Percentiles rank a stretch among this genome's conserved stretches.
Evolutionary conservation across 2,329 filamentous ascomycete genomes (phyloP).

Genomic region (Thelonectria discophora): DNA sequence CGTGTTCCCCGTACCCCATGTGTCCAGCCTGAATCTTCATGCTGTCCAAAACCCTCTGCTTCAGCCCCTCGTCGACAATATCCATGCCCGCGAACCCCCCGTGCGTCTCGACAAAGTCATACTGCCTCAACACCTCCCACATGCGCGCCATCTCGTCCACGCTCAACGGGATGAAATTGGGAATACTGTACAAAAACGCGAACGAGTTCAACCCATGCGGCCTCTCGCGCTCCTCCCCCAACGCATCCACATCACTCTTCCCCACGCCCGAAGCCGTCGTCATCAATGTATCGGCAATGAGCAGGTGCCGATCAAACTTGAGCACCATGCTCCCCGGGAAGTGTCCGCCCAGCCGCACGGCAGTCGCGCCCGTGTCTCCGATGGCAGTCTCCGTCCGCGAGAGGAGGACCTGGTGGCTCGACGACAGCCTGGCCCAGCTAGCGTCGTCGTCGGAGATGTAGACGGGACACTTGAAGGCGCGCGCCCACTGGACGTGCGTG

Average conservation of each 20-base stretch:
- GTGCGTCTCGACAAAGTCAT: slow-evolving; percentile 72
- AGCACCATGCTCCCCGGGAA: slow-evolving; percentile 79
- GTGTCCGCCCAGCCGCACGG: slow-evolving; percentile 79
- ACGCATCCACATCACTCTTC: slow-evolving; percentile 54
- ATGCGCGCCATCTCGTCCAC: slow-evolving; percentile 71
- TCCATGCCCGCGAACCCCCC: slow-evolving; percentile 73
- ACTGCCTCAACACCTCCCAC: slow-evolving; percentile 71
- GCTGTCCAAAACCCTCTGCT: slow-evolving; percentile 74
- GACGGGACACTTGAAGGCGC: slow-evolving; percentile 73
- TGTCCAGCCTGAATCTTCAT: slow-evolving; percentile 75
- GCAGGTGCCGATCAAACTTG: slow-evolving; percentile 67
- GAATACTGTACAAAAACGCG: slow-evolving; percentile 80
- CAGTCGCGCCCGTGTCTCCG: slow-evolving; percentile 60
- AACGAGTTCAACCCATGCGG: slow-evolving; percentile 63
- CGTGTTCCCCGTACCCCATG: slow-evolving; percentile 57
- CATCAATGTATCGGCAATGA: slow-evolving; percentile 81
- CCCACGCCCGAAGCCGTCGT: slow-evolving; percentile 68
- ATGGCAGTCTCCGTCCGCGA: slow-evolving; percentile 53
- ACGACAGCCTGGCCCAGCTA: slow-evolving; percentile 66
- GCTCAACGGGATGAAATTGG: slow-evolving; percentile 76
- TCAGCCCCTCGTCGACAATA: slow-evolving; percentile 65
- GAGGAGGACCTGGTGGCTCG: slow-evolving; percentile 58
- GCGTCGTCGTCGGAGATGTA: slow-evolving; percentile 73
- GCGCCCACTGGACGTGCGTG: slow-evolving; percentile 78
- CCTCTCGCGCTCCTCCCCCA: slow-evolving; percentile 47